Percentiles rank a stretch among this genome's conserved stretches.
phyloP scores from a whole-genome alignment of 2,329 filamentous ascomycete genomes.

The Camillea tinctor region DNA sequence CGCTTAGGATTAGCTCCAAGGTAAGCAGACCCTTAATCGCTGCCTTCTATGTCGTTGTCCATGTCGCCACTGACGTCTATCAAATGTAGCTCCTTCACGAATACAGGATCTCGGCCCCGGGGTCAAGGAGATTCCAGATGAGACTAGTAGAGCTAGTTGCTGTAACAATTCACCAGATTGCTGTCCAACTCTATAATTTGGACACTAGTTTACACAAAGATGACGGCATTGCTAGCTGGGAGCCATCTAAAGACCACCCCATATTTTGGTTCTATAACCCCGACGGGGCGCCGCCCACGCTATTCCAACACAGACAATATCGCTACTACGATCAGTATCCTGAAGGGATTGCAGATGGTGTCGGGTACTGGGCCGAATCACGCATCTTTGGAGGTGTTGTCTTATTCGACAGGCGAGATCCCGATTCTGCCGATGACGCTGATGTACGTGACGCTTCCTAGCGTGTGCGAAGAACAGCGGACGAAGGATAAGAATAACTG shows the following conservation, averaged over 20 bases:
- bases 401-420: conserved; percentile 24
- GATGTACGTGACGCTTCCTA: no score
- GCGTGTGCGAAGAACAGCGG: no score
- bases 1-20: conserved; percentile 1
- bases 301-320: conserved; percentile 19
- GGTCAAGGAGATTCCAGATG: conserved; percentile 14
- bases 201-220: conserved; percentile 13
- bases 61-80: neutral
- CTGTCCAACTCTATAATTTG: conserved; percentile 12
- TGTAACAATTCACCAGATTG: conserved; percentile 21
- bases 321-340: conserved; percentile 21
- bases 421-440: neutral
- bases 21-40: neutral
- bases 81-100: conserved; percentile 4
- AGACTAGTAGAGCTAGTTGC: conserved; percentile 20
- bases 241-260: conserved; percentile 3
- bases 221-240: conserved; percentile 6
- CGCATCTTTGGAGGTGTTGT: conserved; percentile 27
- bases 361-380: conserved; percentile 29
- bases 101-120: conserved; percentile 11
- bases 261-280: conserved; percentile 2
- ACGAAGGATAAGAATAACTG: neutral
- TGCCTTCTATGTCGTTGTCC: neutral
- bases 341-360: conserved; percentile 23
- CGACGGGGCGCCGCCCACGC: conserved; percentile 9